Evolutionary conservation across 768 basidiomycete species (phyloP).

Genomic region (Pisolithus tinctorius): DNA sequence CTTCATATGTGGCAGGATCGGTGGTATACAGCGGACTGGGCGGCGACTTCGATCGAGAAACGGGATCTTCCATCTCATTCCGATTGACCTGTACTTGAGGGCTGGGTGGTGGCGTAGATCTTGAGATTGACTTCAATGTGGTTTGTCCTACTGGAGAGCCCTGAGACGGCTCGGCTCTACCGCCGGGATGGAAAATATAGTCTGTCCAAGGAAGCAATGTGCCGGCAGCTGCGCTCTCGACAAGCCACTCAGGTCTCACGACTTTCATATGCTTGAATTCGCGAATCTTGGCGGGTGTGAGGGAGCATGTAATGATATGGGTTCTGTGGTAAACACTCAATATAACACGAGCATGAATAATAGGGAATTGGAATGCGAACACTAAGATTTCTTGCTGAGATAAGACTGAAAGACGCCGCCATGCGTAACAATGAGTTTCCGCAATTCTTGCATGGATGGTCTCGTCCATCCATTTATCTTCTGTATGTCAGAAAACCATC

Average conservation of each 20-base stretch:
- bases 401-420: slow-evolving; percentile 84
- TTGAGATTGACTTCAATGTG: slow-evolving; percentile 9
- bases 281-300: slow-evolving; percentile 83
- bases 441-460: slow-evolving; percentile 80
- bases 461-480: slow-evolving; percentile 89
- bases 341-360: neutral
- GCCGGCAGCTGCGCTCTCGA: slow-evolving; percentile 66
- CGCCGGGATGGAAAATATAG: slow-evolving; percentile 52
- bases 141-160: slow-evolving; percentile 28
- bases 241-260: slow-evolving; percentile 82
- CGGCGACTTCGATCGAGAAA: slow-evolving; percentile 5
- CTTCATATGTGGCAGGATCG: slow-evolving; percentile 36
- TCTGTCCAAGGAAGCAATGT: slow-evolving; percentile 73
- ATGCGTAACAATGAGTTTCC: slow-evolving; percentile 71
- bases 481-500: neutral
- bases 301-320: slow-evolving; percentile 85
- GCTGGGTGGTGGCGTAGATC: neutral
- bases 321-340: slow-evolving; percentile 43
- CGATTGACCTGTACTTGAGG: neutral
- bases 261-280: slow-evolving; percentile 92
- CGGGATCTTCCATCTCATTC: neutral
- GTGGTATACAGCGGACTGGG: slow-evolving; percentile 30
- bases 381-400: slow-evolving; percentile 71
- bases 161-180: slow-evolving; percentile 43
- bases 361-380: slow-evolving; percentile 36